Conservation (phyloP, 1,284 basidiomycete genomes). For the Trichosporon ovoides region DNA sequence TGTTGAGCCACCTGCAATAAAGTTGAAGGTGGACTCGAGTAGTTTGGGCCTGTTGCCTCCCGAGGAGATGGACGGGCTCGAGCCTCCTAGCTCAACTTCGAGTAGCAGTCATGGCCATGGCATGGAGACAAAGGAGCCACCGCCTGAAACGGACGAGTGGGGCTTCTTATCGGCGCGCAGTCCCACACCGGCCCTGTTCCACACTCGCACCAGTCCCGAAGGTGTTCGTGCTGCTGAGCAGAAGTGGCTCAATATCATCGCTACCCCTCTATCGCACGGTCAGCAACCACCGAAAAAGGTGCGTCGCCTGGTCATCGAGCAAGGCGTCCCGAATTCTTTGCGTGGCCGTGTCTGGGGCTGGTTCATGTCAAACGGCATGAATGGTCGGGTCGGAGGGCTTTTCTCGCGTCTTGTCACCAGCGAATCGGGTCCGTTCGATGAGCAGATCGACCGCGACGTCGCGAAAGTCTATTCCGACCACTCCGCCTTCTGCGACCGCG, state of each 20-base stretch:
- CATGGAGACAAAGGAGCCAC: conserved; percentile 4
- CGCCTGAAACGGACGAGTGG: conserved; percentile 45
- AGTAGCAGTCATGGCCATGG: neutral
- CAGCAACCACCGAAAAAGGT: conserved; percentile 78
- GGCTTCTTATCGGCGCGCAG: conserved; percentile 40
- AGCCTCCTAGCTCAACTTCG: neutral
- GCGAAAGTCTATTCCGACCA: conserved; percentile 42
- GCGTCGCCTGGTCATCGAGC: conserved; percentile 68
- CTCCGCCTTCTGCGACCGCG: conserved; percentile 32
- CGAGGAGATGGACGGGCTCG: conserved; percentile 5
- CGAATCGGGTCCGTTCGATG: conserved; percentile 55
- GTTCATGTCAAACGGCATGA: conserved; percentile 68
- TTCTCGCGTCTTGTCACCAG: conserved; percentile 63
- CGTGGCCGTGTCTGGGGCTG: conserved; percentile 75
- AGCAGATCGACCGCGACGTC: conserved; percentile 62
- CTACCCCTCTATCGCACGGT: conserved; percentile 59
- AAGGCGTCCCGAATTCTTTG: conserved; percentile 71
- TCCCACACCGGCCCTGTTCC: conserved; percentile 40
- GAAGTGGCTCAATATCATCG: conserved; percentile 58
- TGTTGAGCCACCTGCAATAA: conserved; percentile 13
- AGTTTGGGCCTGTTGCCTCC: conserved; percentile 9
- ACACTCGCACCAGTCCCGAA: conserved; percentile 24
- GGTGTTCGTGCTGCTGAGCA: conserved; percentile 36
- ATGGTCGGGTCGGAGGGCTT: conserved; percentile 62
- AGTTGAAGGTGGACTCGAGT: conserved; percentile 12